phyloP scores from a whole-genome alignment of 441 rosid genomes.

The Adansonia rubrostipa region DNA sequence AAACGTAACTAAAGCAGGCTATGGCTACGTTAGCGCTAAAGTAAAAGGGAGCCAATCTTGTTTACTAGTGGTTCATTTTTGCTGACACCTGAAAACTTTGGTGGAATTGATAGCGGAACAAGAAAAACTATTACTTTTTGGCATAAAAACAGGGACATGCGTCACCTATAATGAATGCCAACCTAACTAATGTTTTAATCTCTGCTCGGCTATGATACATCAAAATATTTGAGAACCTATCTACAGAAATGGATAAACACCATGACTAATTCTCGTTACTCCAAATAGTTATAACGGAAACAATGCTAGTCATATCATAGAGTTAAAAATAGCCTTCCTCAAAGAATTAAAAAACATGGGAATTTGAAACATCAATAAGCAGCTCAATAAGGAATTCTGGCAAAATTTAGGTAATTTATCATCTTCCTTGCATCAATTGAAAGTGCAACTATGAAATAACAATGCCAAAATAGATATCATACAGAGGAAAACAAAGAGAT shows the following conservation, averaged over 20 bases:
- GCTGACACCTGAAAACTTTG: neutral
- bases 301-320: neutral
- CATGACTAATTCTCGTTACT: neutral
- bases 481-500: slow-evolving; percentile 3
- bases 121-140: neutral
- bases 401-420: neutral
- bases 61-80: neutral
- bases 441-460: neutral
- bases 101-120: neutral
- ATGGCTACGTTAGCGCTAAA: neutral
- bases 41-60: neutral
- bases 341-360: neutral
- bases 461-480: neutral
- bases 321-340: neutral
- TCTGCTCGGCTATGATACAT: neutral
- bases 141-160: neutral
- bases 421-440: slow-evolving; percentile 8
- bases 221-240: neutral
- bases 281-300: neutral
- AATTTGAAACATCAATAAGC: slow-evolving; percentile 8
- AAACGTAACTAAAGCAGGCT: neutral
- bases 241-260: neutral
- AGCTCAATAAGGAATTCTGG: neutral
- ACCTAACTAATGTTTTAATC: neutral
- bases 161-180: neutral